These are phyloP conservation scores for Pseudopithomyces maydicus DNA, from an alignment of 2,329 filamentous ascomycete species.

Conservation along the genomic window DNA sequence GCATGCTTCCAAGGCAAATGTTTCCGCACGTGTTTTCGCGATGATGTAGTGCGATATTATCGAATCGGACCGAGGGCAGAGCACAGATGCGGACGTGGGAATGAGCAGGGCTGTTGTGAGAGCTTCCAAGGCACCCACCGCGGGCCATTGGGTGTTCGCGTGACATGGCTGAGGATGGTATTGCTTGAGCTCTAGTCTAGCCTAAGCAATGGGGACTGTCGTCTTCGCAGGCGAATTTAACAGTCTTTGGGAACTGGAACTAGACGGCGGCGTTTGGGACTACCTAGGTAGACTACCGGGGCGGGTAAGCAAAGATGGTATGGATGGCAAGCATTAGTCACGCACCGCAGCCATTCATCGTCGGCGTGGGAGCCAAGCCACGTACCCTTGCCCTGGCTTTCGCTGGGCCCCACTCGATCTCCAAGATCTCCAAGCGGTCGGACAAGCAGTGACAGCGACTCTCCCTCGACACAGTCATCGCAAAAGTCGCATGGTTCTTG, in stretches of 20 bases:
- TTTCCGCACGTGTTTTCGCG: neutral
- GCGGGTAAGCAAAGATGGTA: neutral
- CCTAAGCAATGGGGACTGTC: too few species aligned
- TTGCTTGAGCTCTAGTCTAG: too few species aligned
- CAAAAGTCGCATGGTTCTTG: constrained; percentile 14
- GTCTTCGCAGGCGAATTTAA: too few species aligned
- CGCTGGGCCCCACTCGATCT: constrained; percentile 4
- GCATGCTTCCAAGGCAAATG: neutral
- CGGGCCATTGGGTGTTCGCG: too few species aligned
- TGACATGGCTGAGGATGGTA: too few species aligned
- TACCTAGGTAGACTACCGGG: neutral
- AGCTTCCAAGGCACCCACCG: too few species aligned
- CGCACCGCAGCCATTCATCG: neutral
- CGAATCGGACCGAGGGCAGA: neutral
- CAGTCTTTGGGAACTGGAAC: too few species aligned
- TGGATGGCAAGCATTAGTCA: neutral
- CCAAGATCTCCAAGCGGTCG: constrained; percentile 1
- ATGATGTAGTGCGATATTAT: neutral
- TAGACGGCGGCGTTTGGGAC: neutral
- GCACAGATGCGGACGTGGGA: neutral
- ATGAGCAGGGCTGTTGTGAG: too few species aligned
- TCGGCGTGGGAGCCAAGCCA: neutral
- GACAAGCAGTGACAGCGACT: constrained; percentile 2
- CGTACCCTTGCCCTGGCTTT: neutral
- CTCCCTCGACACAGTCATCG: constrained; percentile 22